A percentile compares a stretch with the other conserved stretches of the same genome.
Conservation (phyloP, 306 rosid genomes). For the Sphenostylis stenocarpa region DNA sequence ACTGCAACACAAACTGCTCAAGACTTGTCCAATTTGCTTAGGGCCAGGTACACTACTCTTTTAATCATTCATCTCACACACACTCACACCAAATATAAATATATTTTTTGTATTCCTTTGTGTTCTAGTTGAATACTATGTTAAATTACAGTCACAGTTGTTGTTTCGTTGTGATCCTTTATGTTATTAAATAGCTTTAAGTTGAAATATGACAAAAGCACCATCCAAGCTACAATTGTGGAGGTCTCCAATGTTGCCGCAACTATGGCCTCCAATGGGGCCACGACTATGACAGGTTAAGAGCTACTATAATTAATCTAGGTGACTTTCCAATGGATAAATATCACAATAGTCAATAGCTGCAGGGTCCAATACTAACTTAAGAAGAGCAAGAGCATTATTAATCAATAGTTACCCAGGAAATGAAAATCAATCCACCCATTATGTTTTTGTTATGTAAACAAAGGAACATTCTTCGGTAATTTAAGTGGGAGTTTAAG, state of each 20-base stretch:
- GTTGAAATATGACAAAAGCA: too few relatives aligned
- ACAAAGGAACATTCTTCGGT: too few relatives aligned
- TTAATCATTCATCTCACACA: background rate
- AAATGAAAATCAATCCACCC: background rate
- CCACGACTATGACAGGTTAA: too few relatives aligned
- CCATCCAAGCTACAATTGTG: background rate
- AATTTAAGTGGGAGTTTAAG: too few relatives aligned
- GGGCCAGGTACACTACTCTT: constrained; percentile 47
- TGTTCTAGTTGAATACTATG: constrained; percentile 13
- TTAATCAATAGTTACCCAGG: background rate
- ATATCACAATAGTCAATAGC: background rate
- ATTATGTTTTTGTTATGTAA: background rate
- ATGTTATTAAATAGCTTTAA: too few relatives aligned
- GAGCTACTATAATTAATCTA: background rate
- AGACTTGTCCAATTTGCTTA: constrained; percentile 58
- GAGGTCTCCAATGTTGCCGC: background rate
- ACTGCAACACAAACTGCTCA: constrained; percentile 33
- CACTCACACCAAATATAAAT: too few relatives aligned
- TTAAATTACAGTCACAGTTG: background rate
- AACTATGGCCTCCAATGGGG: too few relatives aligned
- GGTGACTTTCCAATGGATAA: background rate
- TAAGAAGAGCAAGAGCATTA: background rate
- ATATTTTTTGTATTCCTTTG: background rate
- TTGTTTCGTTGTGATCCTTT: too few relatives aligned
- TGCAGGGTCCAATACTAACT: background rate